Evolutionary conservation across 192 early-diverging fungal genomes (phyloP).

Genomic region (Rhizophagus prolifer): DNA sequence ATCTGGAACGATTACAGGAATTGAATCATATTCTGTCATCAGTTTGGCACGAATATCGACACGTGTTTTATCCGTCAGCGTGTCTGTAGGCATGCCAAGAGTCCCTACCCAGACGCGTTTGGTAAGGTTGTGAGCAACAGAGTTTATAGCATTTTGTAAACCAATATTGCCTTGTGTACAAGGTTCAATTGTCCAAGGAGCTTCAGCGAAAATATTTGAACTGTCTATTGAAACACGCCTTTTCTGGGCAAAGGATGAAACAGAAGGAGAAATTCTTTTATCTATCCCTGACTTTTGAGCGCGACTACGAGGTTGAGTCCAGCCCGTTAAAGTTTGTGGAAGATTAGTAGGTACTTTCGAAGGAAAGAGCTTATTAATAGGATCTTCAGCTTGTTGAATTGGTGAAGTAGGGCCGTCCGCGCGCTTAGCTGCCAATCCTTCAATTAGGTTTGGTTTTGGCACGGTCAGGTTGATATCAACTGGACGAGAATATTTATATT

Average conservation of each 20-base stretch:
- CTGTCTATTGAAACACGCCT: conserved; percentile 38
- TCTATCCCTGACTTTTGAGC: conserved; percentile 25
- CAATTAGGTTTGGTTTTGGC: conserved; percentile 40
- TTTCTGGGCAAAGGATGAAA: background rate
- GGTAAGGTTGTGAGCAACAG: conserved; percentile 54
- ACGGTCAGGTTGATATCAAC: conserved; percentile 22
- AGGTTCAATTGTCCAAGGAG: conserved; percentile 67
- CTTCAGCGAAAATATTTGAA: conserved; percentile 42
- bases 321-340: conserved; percentile 20
- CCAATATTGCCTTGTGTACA: conserved; percentile 88
- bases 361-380: conserved; percentile 40
- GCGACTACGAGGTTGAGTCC: conserved; percentile 43
- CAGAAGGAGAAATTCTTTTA: background rate
- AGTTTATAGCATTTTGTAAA: conserved; percentile 87
- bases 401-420: conserved; percentile 30
- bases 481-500: conserved; percentile 30
- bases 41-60: conserved; percentile 62
- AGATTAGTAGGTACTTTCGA: background rate
- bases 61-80: conserved; percentile 58
- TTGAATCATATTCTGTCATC: conserved; percentile 59
- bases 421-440: conserved; percentile 35
- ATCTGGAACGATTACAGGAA: conserved; percentile 81
- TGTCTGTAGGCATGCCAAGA: conserved; percentile 73
- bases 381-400: conserved; percentile 26
- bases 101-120: conserved; percentile 77